Base-by-base conservation (phyloP, 2,329 filamentous ascomycete genomes). In the Curvularia eragrostidis region DNA sequence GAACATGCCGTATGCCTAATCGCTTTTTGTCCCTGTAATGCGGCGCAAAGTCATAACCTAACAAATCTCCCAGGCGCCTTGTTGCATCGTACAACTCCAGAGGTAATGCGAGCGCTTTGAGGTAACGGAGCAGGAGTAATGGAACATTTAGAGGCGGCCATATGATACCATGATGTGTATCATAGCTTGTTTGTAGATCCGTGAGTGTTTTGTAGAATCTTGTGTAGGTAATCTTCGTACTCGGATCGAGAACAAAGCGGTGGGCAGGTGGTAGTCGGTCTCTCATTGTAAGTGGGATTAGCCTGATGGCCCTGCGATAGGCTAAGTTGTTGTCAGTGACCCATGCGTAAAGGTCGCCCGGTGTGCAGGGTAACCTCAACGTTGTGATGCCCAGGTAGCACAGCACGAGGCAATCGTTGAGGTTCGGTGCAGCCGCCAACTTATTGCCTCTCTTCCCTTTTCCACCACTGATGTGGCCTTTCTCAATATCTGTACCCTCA, bases 361-460 rank as follows among this genome's bases (percentile, higher is more conserved):
- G 79, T 21, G 88, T 87, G n/a, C 91, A 82, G 0, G 93, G 92
- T 54, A 95, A 81, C 54, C 89, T 87, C 65, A 97, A 81, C 24
- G 97, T 80, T 44, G 95, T 69, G 36, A 87, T 87, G 1, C 87
- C 93, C 32, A 97, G 77, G 77, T 97, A 97, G 71, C 91, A 93
- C 10, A 97, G 74, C 1, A 83, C 88, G 51, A 98, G 77, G 0
- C 89, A 89, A 65, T 97, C 93, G 41, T 91, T 79, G 34, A 96
- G 79, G 50, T 80, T 86, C 1, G 93, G 93, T 2, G 72, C 69
- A 8, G 66, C 86, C 69, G 71, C 74, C 80, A 86, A 84, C 43
- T 80, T 73, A 64, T 80, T 75, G 5, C 80, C 80, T 24, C 77
- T 42, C 30, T 52, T 56, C 24, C 42, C 44, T 18, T 50, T 48